phyloP scores from a whole-genome alignment of 345 rosid genomes.

The Carallia brachiata region DNA sequence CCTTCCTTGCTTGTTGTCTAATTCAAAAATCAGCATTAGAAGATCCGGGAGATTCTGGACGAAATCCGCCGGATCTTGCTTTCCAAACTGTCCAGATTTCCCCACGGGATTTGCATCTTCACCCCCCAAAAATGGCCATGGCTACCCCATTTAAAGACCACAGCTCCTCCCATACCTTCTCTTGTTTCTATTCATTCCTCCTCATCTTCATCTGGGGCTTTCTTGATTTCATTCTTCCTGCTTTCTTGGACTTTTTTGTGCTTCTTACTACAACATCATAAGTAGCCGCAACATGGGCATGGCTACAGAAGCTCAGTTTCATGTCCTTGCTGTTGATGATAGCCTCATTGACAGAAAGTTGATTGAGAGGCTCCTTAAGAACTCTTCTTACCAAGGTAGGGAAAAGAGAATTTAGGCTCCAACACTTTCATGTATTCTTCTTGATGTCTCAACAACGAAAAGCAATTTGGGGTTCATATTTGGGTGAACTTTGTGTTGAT shows the following conservation, averaged over 20 bases:
- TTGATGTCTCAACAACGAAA: neutral
- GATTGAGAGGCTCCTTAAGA: conserved; percentile 84
- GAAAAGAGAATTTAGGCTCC: too few relatives aligned
- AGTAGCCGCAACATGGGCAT: conserved; percentile 19
- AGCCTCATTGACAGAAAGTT: conserved; percentile 71
- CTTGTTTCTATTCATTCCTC: conserved; percentile 1
- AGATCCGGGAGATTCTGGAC: conserved; percentile 53
- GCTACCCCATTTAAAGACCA: conserved; percentile 29
- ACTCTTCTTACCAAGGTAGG: conserved; percentile 82
- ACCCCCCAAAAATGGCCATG: neutral
- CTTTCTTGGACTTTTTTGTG: neutral
- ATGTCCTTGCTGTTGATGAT: conserved; percentile 96
- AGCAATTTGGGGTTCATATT: neutral
- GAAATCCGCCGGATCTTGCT: conserved; percentile 59
- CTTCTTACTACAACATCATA: neutral
- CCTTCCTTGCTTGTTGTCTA: conserved; percentile 43
- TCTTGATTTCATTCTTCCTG: neutral
- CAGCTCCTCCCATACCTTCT: neutral
- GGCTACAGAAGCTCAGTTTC: conserved; percentile 56
- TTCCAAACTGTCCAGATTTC: conserved; percentile 61
- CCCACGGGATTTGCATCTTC: conserved; percentile 20
- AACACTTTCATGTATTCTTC: neutral
- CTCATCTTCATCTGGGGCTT: conserved; percentile 4
- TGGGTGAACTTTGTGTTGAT: neutral
- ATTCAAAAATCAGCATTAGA: conserved; percentile 52